Conservation (phyloP, 306 rosid species). For the Styphnolobium japonicum region DNA sequence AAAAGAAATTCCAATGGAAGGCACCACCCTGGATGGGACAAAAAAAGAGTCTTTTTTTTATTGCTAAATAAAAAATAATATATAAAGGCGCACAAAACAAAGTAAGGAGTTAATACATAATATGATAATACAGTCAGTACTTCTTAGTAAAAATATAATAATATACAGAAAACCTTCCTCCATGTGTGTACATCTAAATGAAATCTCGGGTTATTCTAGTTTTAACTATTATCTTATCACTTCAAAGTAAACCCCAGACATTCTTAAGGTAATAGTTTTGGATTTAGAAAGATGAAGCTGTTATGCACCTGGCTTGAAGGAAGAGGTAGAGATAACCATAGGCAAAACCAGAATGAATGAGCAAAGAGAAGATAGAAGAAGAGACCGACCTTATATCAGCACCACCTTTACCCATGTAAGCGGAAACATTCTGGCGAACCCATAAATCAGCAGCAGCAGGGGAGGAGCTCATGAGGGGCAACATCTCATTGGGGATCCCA, state of each 20-base stretch:
- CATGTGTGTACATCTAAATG: no score
- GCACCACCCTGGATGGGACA: not conserved
- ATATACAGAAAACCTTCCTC: not conserved
- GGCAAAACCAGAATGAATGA: not conserved
- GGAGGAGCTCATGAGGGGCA: conserved; percentile 59
- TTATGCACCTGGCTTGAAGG: not conserved
- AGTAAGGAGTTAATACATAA: not conserved
- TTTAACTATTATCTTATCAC: not conserved
- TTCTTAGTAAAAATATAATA: not conserved
- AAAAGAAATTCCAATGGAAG: not conserved
- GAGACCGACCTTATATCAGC: conserved; percentile 75
- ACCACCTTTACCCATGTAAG: conserved; percentile 68
- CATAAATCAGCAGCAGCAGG: conserved; percentile 69
- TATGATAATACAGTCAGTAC: not conserved
- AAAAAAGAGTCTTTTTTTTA: not conserved
- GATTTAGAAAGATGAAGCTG: not conserved
- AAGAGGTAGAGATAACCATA: not conserved
- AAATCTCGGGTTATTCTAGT: no score
- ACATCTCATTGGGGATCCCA: conserved; percentile 89
- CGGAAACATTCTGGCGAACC: conserved; percentile 77
- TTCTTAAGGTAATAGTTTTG: not conserved
- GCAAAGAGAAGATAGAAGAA: not conserved
- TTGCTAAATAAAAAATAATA: not conserved
- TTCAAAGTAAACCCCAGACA: conserved; percentile 12
- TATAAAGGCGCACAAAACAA: not conserved